Conservation (phyloP, 768 basidiomycete species). For the Mycena sanguinolenta region DNA sequence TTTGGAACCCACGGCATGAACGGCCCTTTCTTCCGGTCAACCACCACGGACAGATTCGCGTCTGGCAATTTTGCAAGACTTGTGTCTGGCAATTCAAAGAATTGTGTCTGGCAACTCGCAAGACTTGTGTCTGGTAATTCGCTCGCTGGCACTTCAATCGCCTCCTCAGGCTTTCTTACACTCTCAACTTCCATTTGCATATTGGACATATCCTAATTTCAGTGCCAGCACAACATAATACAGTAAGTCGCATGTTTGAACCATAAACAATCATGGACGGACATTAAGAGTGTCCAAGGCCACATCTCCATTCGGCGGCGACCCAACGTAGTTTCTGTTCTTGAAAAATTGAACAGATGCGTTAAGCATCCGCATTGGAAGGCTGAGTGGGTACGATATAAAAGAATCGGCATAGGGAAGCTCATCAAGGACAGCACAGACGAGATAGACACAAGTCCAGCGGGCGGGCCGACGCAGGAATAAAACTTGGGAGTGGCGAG, state of each 20-base stretch:
- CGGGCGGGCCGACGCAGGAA: neutral
- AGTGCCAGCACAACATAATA: constrained; percentile 55
- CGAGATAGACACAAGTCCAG: constrained; percentile 49
- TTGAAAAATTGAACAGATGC: constrained; percentile 32
- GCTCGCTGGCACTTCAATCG: neutral
- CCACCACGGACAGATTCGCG: too few species aligned
- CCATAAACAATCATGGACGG: constrained; percentile 59
- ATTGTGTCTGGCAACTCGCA: too few species aligned
- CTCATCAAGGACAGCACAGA: constrained; percentile 60
- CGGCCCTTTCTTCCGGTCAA: constrained; percentile 12
- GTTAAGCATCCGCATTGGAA: constrained; percentile 59
- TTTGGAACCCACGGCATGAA: constrained; percentile 42
- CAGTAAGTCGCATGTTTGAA: constrained; percentile 47
- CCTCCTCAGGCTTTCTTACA: constrained; percentile 32
- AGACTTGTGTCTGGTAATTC: too few species aligned
- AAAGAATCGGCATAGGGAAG: constrained; percentile 62
- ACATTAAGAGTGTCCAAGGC: constrained; percentile 61
- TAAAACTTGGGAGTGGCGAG: too few species aligned
- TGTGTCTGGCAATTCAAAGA: too few species aligned
- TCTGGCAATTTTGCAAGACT: too few species aligned
- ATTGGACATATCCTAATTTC: constrained; percentile 47
- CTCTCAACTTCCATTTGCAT: constrained; percentile 47
- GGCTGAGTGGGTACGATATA: constrained; percentile 62
- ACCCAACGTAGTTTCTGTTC: constrained; percentile 21
- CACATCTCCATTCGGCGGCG: constrained; percentile 41